Base-by-base conservation (phyloP, 345 rosid genomes). In the Salix purpurea region DNA sequence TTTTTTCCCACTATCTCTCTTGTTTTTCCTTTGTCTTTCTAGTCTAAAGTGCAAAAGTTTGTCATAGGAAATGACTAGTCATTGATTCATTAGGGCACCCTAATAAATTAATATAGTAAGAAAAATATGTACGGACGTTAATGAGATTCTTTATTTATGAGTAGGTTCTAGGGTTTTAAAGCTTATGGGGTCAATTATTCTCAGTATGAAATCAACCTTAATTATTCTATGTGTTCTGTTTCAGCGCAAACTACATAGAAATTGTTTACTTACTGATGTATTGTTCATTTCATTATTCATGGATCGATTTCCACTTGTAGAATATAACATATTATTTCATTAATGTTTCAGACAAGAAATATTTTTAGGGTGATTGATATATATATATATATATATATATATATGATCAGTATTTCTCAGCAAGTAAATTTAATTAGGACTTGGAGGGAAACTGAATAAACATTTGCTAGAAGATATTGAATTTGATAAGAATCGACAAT, bases 1-100 rank as follows among this genome's bases (percentile, higher is more conserved):
- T 72, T 67, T 66, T 66, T 52, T n/a, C 30, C 73, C 81, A 73
- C 73, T 78, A 30, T 73, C 69, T 78, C 69, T 78, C 67, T 32
- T 73, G 73, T 78, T 67, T 78, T 60, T 54, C 60, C 23, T 21
- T 66, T 78, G 81, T 78, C 81, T 78, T 65, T 67, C 76, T 56
- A 67, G 16, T 66, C 60, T 65, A 24, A 34, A 52, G 40, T 48
- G 71, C 21, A 15, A 18, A 36, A 19, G 30, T 61, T 69, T 69
- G 68, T 42, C 74, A 39, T 8, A 58, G 23, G 69, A 69, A 70
- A 26, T 46, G 50, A 32, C 62, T 61, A 70, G 44, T 32, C 79
- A 76, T 70, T 76, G 68, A 76, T 60, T 76, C 67, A 76, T 76
- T 69, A 28, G 58, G 24, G 52, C 56, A 24, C 14, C 24, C 71